Percentiles rank a stretch among this genome's conserved stretches.
phyloP scores from a whole-genome alignment of 2,329 filamentous ascomycete genomes.

The Trichoderma sp. region DNA sequence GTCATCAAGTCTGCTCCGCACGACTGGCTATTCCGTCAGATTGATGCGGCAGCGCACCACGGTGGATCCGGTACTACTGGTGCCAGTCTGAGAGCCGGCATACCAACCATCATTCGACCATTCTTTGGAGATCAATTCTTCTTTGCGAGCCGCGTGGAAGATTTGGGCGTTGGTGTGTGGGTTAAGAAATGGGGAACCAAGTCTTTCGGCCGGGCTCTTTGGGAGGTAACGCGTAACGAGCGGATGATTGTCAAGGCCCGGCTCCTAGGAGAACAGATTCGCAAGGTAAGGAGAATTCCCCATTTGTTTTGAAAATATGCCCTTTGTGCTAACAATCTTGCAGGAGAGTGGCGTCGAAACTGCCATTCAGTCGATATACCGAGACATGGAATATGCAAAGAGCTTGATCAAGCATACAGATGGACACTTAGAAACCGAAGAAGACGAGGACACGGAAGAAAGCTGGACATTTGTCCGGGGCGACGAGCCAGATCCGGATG shows the following conservation, averaged over 20 bases:
- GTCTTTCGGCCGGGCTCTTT: slow-evolving; percentile 79
- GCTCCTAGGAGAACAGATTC: slow-evolving; percentile 80
- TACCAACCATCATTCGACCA: slow-evolving; percentile 91
- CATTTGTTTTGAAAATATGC: not conserved
- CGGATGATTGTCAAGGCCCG: slow-evolving; percentile 88
- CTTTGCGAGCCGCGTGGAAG: slow-evolving; percentile 85
- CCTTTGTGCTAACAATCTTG: slow-evolving; percentile 30
- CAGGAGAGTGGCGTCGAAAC: slow-evolving; percentile 87
- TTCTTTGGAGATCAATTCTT: slow-evolving; percentile 99
- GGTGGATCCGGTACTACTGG: slow-evolving; percentile 94
- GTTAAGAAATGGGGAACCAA: slow-evolving; percentile 87
- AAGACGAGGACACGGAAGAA: slow-evolving; percentile 65
- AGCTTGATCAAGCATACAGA: slow-evolving; percentile 70
- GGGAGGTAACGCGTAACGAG: slow-evolving; percentile 86
- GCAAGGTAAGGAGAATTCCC: slow-evolving; percentile 60
- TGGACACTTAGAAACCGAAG: slow-evolving; percentile 38
- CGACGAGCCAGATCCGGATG: slow-evolving; percentile 47
- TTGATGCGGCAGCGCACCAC: slow-evolving; percentile 92
- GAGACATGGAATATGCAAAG: slow-evolving; percentile 89
- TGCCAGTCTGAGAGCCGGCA: slow-evolving; percentile 82
- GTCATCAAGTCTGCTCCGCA: slow-evolving; percentile 90
- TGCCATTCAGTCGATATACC: slow-evolving; percentile 89
- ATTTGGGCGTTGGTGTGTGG: slow-evolving; percentile 87
- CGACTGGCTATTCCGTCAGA: slow-evolving; percentile 92
- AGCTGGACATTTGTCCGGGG: slow-evolving; percentile 87